phyloP scores from a whole-genome alignment of 2,329 filamentous ascomycete genomes.

The Calonectria pauciramosa region DNA sequence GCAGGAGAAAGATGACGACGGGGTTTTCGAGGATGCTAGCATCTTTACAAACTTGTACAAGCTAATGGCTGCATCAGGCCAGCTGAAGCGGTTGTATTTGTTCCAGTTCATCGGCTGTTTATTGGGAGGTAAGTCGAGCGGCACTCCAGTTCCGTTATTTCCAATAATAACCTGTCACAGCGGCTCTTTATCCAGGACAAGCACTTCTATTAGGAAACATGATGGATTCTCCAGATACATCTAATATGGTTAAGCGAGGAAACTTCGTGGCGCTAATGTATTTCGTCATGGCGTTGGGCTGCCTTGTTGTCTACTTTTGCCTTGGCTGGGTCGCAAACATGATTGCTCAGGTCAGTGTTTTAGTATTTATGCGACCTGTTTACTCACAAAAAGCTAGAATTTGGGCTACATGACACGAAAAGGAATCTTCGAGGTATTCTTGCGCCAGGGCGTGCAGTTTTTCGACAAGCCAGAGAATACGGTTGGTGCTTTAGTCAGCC shows the following conservation, averaged over 20 bases:
- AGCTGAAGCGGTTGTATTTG: neutral
- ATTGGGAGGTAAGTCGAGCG: neutral
- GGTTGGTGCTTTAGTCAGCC: conserved; percentile 50
- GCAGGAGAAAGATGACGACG: neutral
- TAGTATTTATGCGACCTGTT: neutral
- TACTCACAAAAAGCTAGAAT: neutral
- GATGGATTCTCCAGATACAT: neutral
- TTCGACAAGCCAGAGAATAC: conserved; percentile 56
- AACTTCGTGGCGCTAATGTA: conserved; percentile 57
- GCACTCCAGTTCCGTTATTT: neutral
- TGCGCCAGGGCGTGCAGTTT: conserved; percentile 55
- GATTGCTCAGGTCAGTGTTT: conserved; percentile 27
- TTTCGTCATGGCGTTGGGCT: conserved; percentile 60
- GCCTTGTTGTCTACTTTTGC: conserved; percentile 57
- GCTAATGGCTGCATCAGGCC: neutral
- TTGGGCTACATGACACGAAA: conserved; percentile 47
- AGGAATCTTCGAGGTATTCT: conserved; percentile 42
- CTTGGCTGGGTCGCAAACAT: conserved; percentile 52
- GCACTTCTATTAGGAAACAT: neutral
- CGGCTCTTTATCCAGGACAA: neutral
- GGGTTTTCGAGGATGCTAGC: neutral
- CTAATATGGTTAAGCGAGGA: neutral
- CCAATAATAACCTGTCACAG: neutral
- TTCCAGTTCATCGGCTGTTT: neutral
- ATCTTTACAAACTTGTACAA: neutral